phyloP scores from a whole-genome alignment of 768 basidiomycete species.

The Candolleomyces efflorescens region DNA sequence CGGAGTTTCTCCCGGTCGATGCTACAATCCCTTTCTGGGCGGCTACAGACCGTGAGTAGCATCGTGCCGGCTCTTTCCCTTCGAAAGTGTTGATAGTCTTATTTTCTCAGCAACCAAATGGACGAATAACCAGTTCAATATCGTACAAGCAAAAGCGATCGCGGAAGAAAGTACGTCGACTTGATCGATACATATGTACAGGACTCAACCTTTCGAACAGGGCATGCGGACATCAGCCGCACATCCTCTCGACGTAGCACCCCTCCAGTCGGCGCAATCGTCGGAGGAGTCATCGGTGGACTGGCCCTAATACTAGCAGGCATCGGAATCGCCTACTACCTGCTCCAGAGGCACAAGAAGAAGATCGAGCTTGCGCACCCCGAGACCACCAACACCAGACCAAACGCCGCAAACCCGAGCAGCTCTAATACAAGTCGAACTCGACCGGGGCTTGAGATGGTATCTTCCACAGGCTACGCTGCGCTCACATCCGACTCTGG shows the following conservation, averaged over 20 bases:
- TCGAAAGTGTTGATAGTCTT: neutral
- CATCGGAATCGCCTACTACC: constrained; percentile 22
- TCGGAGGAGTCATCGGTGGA: constrained; percentile 43
- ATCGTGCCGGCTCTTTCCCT: neutral
- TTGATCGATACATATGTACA: neutral
- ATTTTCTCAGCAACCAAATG: constrained; percentile 26
- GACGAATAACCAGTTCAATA: constrained; percentile 16
- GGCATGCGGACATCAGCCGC: constrained; percentile 24
- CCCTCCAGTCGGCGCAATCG: constrained; percentile 34
- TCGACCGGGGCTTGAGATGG: constrained; percentile 21
- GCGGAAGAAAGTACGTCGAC: constrained; percentile 19
- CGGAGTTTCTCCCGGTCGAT: constrained; percentile 24
- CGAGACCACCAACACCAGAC: neutral
- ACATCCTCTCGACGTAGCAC: constrained; percentile 10
- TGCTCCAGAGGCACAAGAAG: constrained; percentile 20
- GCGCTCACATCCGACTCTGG: constrained; percentile 15
- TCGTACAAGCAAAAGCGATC: constrained; percentile 24
- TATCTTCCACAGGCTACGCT: constrained; percentile 15
- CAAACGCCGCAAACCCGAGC: too few relatives aligned
- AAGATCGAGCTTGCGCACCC: neutral
- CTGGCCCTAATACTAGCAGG: constrained; percentile 27
- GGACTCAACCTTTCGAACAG: constrained; percentile 13
- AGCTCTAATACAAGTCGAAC: neutral
- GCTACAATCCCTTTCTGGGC: constrained; percentile 47
- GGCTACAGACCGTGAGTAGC: constrained; percentile 36